Evolutionary conservation across 2,329 filamentous ascomycete species (phyloP).

Genomic region (Botrytis galanthina): DNA sequence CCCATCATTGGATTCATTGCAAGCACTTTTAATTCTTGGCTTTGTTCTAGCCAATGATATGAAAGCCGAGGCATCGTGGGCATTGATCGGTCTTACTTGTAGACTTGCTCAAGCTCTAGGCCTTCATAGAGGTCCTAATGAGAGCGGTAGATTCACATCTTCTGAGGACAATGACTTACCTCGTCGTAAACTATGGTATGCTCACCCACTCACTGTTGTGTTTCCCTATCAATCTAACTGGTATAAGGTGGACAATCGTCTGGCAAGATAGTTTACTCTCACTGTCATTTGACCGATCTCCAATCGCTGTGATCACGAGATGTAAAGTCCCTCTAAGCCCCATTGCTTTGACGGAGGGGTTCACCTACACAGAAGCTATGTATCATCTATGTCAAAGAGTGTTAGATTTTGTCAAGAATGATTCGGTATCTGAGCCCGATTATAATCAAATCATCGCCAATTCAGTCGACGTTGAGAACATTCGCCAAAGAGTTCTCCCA

Average conservation of each 20-base stretch:
- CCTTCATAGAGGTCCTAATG: conserved; percentile 46
- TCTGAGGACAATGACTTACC: conserved; percentile 36
- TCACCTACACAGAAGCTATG: conserved; percentile 63
- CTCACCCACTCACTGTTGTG: background rate
- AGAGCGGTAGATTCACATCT: conserved; percentile 31
- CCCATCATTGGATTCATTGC: conserved; percentile 64
- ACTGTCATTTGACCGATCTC: conserved; percentile 63
- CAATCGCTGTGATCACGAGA: conserved; percentile 52
- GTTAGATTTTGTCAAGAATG: conserved; percentile 42
- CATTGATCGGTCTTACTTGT: conserved; percentile 61
- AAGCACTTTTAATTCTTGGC: conserved; percentile 60
- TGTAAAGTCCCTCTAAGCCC: conserved; percentile 51
- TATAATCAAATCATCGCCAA: conserved; percentile 54
- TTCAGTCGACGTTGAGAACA: conserved; percentile 47
- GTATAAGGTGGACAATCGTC: conserved; percentile 55
- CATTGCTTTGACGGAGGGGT: conserved; percentile 52
- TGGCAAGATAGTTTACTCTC: conserved; percentile 68
- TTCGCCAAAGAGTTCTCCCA: conserved; percentile 49
- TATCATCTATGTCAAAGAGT: conserved; percentile 63
- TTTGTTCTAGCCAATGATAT: conserved; percentile 67
- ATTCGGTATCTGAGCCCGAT: conserved; percentile 29
- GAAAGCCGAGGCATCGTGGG: conserved; percentile 68
- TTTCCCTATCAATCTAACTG: conserved; percentile 17
- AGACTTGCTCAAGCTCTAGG: conserved; percentile 64
- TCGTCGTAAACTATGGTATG: conserved; percentile 37